A percentile compares a stretch with the other conserved stretches of the same genome.
Conservation (phyloP, 495 filamentous ascomycete species). For the Aspergillus indologenus region DNA sequence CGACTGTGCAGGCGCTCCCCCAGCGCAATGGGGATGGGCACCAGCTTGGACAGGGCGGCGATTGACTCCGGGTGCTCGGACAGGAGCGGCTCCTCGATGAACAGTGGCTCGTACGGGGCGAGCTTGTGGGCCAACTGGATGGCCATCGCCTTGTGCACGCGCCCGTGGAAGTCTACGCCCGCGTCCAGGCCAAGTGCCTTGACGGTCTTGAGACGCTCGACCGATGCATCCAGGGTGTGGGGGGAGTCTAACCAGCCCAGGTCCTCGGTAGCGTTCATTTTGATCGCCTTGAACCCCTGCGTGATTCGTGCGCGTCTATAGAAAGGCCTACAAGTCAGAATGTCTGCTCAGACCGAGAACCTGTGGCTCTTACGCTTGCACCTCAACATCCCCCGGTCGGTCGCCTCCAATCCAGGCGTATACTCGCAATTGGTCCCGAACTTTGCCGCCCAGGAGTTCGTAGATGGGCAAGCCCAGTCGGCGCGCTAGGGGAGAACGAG, state of each 20-base stretch:
- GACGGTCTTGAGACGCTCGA: conserved; percentile 64
- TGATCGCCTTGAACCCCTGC: conserved; percentile 69
- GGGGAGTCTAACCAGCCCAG: conserved; percentile 76
- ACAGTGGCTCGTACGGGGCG: conserved; percentile 65
- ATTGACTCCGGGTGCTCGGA: conserved; percentile 67
- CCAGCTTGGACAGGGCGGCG: conserved; percentile 57
- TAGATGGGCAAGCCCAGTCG: conserved; percentile 63
- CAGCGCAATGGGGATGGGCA: conserved; percentile 65
- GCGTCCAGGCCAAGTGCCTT: conserved; percentile 68
- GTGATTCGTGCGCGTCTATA: conserved; percentile 58
- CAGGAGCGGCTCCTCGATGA: conserved; percentile 74
- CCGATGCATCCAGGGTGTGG: conserved; percentile 52
- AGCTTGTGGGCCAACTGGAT: conserved; percentile 70
- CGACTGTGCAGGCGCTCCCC: conserved; percentile 72
- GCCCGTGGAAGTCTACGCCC: conserved; percentile 73
- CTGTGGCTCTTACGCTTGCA: conserved; percentile 5
- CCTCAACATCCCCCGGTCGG: conserved; percentile 61
- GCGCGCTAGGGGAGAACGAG: conserved; percentile 10
- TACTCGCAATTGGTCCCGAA: conserved; percentile 66
- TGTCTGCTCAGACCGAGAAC: background rate
- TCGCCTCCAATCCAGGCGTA: conserved; percentile 85
- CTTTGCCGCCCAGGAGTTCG: conserved; percentile 69
- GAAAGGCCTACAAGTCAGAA: conserved; percentile 19
- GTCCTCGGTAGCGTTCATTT: conserved; percentile 80
- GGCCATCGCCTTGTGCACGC: conserved; percentile 75